These are phyloP conservation scores for Cladorrhinum samala DNA, from an alignment of 495 filamentous ascomycete genomes.

Conservation along the genomic window DNA sequence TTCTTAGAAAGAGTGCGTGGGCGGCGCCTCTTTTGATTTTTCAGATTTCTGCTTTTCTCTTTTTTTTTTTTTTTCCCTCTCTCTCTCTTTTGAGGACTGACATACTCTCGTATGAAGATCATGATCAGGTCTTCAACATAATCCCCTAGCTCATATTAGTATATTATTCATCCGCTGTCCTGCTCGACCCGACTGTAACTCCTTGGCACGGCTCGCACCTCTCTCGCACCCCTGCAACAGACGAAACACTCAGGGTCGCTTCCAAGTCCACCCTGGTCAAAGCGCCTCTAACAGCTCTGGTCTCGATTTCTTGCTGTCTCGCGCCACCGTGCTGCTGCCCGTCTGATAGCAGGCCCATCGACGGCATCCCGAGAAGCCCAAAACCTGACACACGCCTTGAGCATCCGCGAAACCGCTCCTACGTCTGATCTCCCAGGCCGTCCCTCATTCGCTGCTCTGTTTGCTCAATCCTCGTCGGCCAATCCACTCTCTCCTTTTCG, in stretches of 20 bases:
- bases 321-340: conserved; percentile 17
- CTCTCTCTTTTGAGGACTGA: neutral
- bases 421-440: conserved; percentile 27
- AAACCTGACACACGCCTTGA: conserved; percentile 35
- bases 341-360: conserved; percentile 27
- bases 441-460: conserved; percentile 2
- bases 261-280: conserved; percentile 24
- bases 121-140: neutral
- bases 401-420: conserved; percentile 34
- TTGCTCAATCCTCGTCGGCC: conserved; percentile 4
- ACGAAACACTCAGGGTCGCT: conserved; percentile 34
- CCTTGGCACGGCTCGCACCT: neutral
- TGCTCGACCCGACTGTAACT: neutral
- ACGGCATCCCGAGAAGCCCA: conserved; percentile 11
- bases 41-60: conserved; percentile 1
- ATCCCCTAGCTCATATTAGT: too few relatives aligned
- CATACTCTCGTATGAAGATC: neutral
- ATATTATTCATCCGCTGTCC: too few relatives aligned
- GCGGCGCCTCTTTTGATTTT: conserved; percentile 2
- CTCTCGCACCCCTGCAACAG: conserved; percentile 31
- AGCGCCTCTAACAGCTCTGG: conserved; percentile 38
- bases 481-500: too few relatives aligned
- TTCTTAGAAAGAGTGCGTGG: conserved; percentile 11
- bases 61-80: neutral
- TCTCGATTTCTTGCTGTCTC: conserved; percentile 35